Percentiles rank a stretch among this genome's conserved stretches.
Conservation (phyloP, 192 early-diverging fungal genomes). For the Umbelopsis vinacea region DNA sequence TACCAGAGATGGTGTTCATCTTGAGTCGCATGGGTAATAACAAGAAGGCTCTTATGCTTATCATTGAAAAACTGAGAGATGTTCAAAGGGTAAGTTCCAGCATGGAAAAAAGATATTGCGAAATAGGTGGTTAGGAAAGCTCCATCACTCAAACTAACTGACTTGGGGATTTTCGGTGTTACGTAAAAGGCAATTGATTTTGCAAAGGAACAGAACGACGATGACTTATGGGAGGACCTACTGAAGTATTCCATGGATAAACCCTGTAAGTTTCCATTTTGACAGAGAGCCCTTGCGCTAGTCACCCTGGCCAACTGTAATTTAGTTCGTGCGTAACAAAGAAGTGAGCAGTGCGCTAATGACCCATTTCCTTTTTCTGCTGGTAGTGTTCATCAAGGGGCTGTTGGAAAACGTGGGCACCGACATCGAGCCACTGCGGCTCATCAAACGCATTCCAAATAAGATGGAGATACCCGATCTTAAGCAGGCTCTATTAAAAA, state of each 20-base stretch:
- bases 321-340: neutral
- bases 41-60: slow-evolving; percentile 88
- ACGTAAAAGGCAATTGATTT: slow-evolving; percentile 88
- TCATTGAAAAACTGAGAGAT: slow-evolving; percentile 89
- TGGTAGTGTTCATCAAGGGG: slow-evolving; percentile 85
- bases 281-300: neutral
- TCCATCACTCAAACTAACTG: neutral
- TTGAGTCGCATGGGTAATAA: slow-evolving; percentile 98
- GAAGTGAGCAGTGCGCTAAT: too few relatives aligned
- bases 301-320: neutral
- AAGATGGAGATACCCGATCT: slow-evolving; percentile 83
- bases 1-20: slow-evolving; percentile 98
- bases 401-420: slow-evolving; percentile 89
- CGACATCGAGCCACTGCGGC: slow-evolving; percentile 80
- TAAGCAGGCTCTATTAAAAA: slow-evolving; percentile 79
- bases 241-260: slow-evolving; percentile 94
- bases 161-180: neutral
- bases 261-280: slow-evolving; percentile 65
- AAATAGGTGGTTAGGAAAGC: neutral
- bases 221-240: slow-evolving; percentile 94
- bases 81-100: slow-evolving; percentile 74
- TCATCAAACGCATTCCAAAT: slow-evolving; percentile 82
- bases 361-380: too few relatives aligned
- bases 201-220: slow-evolving; percentile 97
- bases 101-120: neutral